Evolutionary conservation across 2,329 filamentous ascomycete genomes (phyloP).

Genomic region (Sporothrix brunneoviolacea): DNA sequence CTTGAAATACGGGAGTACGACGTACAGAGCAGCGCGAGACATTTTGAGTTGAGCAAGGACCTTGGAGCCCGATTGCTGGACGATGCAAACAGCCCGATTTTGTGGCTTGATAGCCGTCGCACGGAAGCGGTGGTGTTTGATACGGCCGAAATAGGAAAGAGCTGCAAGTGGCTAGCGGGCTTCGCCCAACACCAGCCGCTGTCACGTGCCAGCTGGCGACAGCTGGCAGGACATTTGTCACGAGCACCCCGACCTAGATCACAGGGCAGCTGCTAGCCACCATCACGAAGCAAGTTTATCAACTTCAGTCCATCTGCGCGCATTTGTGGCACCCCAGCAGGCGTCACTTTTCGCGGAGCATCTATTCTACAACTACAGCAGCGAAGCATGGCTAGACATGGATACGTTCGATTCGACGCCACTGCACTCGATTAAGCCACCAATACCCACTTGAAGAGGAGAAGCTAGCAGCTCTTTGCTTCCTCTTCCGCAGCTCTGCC

Average conservation of each 20-base stretch:
- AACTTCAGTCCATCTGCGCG: neutral
- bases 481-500: neutral
- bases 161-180: neutral
- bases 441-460: constrained; percentile 9
- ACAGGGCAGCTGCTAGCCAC: neutral
- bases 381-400: constrained; percentile 6
- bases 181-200: no score
- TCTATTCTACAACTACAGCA: neutral
- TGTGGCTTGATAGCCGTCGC: no score
- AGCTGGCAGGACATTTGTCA: neutral
- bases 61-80: no score
- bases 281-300: neutral
- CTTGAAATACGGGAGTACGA: no score
- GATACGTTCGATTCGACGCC: constrained; percentile 1
- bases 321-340: neutral
- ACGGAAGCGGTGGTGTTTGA: neutral
- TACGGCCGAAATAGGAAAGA: neutral
- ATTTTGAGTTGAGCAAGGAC: neutral
- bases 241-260: no score
- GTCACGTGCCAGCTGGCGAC: constrained; percentile 6
- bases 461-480: neutral
- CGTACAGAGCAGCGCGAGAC: no score
- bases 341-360: neutral
- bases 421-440: neutral
- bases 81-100: no score